Percentiles rank a stretch among this genome's conserved stretches.
Conservation (phyloP, 371 early-diverging fungal genomes). For the Actinomortierella ambigua region DNA sequence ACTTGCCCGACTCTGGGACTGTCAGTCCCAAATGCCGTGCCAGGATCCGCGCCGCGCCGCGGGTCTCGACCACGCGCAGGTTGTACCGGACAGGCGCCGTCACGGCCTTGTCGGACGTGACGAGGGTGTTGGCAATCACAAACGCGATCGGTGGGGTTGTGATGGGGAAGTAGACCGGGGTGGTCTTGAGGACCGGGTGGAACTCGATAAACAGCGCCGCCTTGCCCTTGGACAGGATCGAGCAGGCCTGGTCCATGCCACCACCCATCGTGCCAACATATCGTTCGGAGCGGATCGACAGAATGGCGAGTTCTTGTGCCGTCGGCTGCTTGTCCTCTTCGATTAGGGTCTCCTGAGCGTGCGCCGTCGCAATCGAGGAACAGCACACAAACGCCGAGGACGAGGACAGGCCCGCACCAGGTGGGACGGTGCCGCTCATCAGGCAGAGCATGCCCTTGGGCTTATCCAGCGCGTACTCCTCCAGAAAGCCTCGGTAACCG, state of each 20-base stretch:
- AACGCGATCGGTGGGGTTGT: constrained; percentile 67
- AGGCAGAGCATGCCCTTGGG: constrained; percentile 72
- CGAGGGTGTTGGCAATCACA: constrained; percentile 90
- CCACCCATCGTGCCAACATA: constrained; percentile 86
- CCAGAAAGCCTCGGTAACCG: constrained; percentile 74
- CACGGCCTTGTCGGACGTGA: constrained; percentile 86
- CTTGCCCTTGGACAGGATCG: constrained; percentile 75
- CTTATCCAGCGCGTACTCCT: constrained; percentile 54
- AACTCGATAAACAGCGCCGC: constrained; percentile 88
- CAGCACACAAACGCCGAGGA: constrained; percentile 87
- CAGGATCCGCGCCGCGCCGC: constrained; percentile 77
- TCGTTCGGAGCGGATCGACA: constrained; percentile 82
- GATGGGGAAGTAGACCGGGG: constrained; percentile 65
- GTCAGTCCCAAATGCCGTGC: constrained; percentile 58
- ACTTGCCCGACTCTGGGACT: constrained; percentile 53
- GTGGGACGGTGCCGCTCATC: constrained; percentile 83
- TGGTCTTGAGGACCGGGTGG: constrained; percentile 73
- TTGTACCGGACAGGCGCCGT: constrained; percentile 92
- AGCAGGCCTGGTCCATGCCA: constrained; percentile 93
- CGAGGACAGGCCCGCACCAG: constrained; percentile 87
- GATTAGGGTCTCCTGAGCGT: constrained; percentile 51
- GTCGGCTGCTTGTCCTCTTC: constrained; percentile 50
- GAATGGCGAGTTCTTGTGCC: constrained; percentile 72
- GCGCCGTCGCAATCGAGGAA: constrained; percentile 73
- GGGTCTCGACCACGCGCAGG: constrained; percentile 93